phyloP scores from a whole-genome alignment of 345 rosid species.

The Cardamine chenopodiifolia region DNA sequence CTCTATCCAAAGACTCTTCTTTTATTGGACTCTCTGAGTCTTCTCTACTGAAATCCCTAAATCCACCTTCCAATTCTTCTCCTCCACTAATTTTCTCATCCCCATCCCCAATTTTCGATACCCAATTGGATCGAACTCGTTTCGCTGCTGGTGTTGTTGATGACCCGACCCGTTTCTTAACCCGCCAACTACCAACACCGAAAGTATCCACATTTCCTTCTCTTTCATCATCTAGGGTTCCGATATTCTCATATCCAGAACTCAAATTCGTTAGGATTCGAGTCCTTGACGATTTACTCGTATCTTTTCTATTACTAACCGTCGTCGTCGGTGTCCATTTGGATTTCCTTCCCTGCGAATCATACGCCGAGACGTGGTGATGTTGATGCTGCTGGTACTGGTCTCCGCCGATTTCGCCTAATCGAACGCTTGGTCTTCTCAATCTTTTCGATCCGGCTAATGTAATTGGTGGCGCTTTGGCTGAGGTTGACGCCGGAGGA shows the following conservation, averaged over 20 bases:
- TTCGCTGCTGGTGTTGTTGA: slow-evolving; percentile 42
- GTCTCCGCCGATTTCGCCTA: slow-evolving; percentile 91
- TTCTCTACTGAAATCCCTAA: slow-evolving; percentile 58
- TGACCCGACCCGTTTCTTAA: slow-evolving; percentile 46
- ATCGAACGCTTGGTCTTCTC: slow-evolving; percentile 87
- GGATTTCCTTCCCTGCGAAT: slow-evolving; percentile 50
- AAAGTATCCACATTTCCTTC: slow-evolving; percentile 51
- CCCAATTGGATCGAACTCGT: slow-evolving; percentile 65
- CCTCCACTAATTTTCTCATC: slow-evolving; percentile 54
- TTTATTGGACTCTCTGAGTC: slow-evolving; percentile 70
- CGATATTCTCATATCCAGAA: slow-evolving; percentile 47
- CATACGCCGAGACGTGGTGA: slow-evolving; percentile 43
- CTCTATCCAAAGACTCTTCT: slow-evolving; percentile 55
- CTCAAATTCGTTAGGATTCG: slow-evolving; percentile 64
- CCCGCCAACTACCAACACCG: slow-evolving; percentile 79
- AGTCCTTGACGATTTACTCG: slow-evolving; percentile 54
- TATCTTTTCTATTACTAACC: slow-evolving; percentile 30
- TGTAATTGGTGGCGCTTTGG: slow-evolving; percentile 1
- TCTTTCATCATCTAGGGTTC: slow-evolving; percentile 56
- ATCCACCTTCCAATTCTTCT: slow-evolving; percentile 59
- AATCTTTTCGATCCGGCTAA: slow-evolving; percentile 68
- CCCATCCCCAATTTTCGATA: slow-evolving; percentile 36
- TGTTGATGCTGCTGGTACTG: slow-evolving; percentile 34
- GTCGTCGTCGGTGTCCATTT: slow-evolving; percentile 38
- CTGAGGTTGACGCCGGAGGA: slow-evolving; percentile 29